Base-by-base conservation (phyloP, 1,139 yeast genomes). In the Suhomyces chickasaworum region DNA sequence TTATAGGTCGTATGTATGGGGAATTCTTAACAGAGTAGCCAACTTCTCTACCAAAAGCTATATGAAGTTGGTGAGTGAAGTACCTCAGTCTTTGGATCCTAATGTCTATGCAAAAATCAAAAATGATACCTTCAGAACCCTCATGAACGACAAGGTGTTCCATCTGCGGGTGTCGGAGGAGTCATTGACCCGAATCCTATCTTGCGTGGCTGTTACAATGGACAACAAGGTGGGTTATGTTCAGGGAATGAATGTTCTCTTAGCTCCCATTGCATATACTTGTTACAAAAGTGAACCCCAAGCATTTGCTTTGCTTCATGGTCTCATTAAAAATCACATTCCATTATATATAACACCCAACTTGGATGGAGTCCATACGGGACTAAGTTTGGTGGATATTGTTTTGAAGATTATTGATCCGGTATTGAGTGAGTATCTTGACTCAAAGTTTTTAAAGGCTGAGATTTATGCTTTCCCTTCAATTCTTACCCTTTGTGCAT, bases 381-480 rank as follows among this genome's bases (percentile, higher is more conserved):
- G 95, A 0, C 79, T 79, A 16, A 71, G 74, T 39, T 61, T 85
- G 35, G 84, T 90, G 17, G 97, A 90, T 56, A 63, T 80, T 0
- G 86, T 90, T 25, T 67, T 90, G 41, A 78, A 80, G 51, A 75
- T 83, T 18, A 83, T 90, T 22, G 97, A 90, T 60, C 87, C 90
- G 0, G 81, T 83, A 15, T 72, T 91, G 31, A 83, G 78, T 60
- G 76, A 76, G 34, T 80, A 73, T 55, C 71, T 87, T 40, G 80
- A 77, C 49, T 76, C 85, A 43, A 86, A 85, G 57, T 80, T 85
- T 58, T 64, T 84, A 47, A 83, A 86, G 40, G 91, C 97, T 0
- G 90, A 90, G 59, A 83, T 90, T 30, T 90, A 89, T 63, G 97
- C 96, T 0, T 84, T 90, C 57, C 95, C 97, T 0, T 84, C 95